phyloP scores from a whole-genome alignment of 805 yeast genomes.

The Blastobotrys robertii region DNA sequence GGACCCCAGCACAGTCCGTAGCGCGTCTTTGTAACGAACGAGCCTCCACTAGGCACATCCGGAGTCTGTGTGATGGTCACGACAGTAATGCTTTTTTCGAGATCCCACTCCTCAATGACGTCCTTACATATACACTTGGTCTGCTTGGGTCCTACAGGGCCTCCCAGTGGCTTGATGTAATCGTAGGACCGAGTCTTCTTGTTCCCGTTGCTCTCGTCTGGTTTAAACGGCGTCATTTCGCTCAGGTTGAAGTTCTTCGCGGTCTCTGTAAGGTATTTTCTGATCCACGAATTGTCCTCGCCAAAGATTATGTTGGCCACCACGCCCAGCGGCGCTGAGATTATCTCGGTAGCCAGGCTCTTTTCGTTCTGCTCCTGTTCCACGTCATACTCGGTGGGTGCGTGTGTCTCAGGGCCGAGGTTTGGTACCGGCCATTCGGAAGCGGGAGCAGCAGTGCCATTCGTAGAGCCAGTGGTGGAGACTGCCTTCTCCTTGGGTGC shows the following conservation, averaged over 20 bases:
- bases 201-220: slow-evolving; percentile 21
- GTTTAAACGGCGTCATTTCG: slow-evolving; percentile 14
- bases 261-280: slow-evolving; percentile 29
- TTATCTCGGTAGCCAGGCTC: slow-evolving; percentile 40
- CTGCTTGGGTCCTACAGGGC: slow-evolving; percentile 86
- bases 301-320: slow-evolving; percentile 68
- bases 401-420: slow-evolving; percentile 58
- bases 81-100: slow-evolving; percentile 46
- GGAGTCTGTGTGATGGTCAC: slow-evolving; percentile 68
- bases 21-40: slow-evolving; percentile 67
- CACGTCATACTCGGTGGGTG: slow-evolving; percentile 42
- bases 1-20: slow-evolving; percentile 69
- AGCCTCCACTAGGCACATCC: slow-evolving; percentile 86
- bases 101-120: slow-evolving; percentile 45
- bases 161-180: slow-evolving; percentile 67
- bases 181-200: slow-evolving; percentile 37
- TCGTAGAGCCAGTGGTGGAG: slow-evolving; percentile 1
- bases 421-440: slow-evolving; percentile 28
- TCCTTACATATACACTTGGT: slow-evolving; percentile 72
- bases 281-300: slow-evolving; percentile 36
- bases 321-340: slow-evolving; percentile 70
- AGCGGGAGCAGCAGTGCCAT: neutral
- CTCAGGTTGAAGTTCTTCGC: slow-evolving; percentile 26
- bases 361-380: slow-evolving; percentile 41
- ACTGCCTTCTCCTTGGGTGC: slow-evolving; percentile 1